phyloP scores from a whole-genome alignment of 2,329 filamentous ascomycete species.

The Hypocreales sp. region DNA sequence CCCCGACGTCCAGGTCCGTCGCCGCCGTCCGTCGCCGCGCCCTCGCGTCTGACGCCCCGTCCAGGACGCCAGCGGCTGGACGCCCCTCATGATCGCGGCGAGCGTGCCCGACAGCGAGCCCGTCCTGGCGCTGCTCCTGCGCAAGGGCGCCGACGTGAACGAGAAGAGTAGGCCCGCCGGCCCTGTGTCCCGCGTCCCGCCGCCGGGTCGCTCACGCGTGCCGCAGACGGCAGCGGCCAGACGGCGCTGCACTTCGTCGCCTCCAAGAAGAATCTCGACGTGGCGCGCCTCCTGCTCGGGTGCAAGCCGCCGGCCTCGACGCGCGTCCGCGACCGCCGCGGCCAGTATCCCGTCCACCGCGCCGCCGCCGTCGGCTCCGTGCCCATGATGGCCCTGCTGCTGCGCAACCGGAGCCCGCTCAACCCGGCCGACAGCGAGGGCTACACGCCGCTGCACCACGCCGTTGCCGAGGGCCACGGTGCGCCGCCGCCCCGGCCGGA shows the following conservation, averaged over 20 bases:
- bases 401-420: slow-evolving; percentile 64
- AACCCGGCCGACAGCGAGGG: slow-evolving; percentile 73
- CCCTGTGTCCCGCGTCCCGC: no score
- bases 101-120: slow-evolving; percentile 58
- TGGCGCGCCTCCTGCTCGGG: slow-evolving; percentile 61
- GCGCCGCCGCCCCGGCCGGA: neutral
- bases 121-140: slow-evolving; percentile 51
- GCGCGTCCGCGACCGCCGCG: slow-evolving; percentile 66
- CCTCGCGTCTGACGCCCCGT: neutral
- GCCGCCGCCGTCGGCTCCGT: slow-evolving; percentile 80
- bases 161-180: slow-evolving; percentile 49
- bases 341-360: slow-evolving; percentile 82
- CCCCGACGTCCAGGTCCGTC: slow-evolving; percentile 56
- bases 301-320: slow-evolving; percentile 57
- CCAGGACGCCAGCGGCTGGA: slow-evolving; percentile 66
- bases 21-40: neutral
- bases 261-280: slow-evolving; percentile 76
- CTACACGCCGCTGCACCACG: slow-evolving; percentile 81
- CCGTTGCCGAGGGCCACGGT: slow-evolving; percentile 62
- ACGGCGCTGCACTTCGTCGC: slow-evolving; percentile 84
- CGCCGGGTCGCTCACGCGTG: no score
- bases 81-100: slow-evolving; percentile 68
- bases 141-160: slow-evolving; percentile 56
- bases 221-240: no score
- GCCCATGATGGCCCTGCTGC: slow-evolving; percentile 69